These are phyloP conservation scores for Saccharum officinarum DNA, from an alignment of 176 grass and related monocot genomes.

Conservation along the genomic window DNA sequence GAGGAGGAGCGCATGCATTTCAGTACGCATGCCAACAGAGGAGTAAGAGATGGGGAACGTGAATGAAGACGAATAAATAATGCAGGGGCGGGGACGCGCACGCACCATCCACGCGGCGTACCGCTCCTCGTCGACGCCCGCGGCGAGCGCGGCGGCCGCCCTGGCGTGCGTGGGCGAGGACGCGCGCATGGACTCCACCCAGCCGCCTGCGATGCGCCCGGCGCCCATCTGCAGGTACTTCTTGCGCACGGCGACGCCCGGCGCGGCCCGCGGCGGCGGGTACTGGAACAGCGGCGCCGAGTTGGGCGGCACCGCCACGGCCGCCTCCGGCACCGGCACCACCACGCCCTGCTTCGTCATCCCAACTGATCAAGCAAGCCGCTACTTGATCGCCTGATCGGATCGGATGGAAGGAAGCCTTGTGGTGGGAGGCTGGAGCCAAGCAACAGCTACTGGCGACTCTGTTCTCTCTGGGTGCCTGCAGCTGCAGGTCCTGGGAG, in stretches of 20 bases:
- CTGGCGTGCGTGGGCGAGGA: slow-evolving; percentile 90
- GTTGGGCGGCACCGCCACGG: slow-evolving; percentile 35
- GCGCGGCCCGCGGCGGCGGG: slow-evolving; percentile 32
- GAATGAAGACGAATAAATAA: not conserved
- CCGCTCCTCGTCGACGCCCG: slow-evolving; percentile 35
- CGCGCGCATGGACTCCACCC: slow-evolving; percentile 53
- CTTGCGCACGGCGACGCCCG: slow-evolving; percentile 36
- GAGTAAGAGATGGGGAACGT: no score
- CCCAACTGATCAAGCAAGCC: not conserved
- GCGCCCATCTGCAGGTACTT: slow-evolving; percentile 51
- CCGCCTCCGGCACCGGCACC: slow-evolving; percentile 35
- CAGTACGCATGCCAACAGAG: no score
- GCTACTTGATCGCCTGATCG: not conserved
- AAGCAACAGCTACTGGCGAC: not conserved
- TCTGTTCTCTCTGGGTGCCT: not conserved
- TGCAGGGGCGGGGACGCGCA: not conserved
- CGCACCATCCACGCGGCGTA: slow-evolving; percentile 49
- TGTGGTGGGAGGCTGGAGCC: not conserved
- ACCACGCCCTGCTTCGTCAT: slow-evolving; percentile 89
- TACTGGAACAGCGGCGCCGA: slow-evolving; percentile 46
- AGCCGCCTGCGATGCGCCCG: slow-evolving; percentile 26
- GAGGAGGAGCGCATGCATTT: not conserved
- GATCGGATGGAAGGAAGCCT: not conserved
- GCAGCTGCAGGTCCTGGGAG: not conserved
- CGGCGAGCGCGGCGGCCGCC: slow-evolving; percentile 49